Percentiles rank a stretch among this genome's conserved stretches.
These are phyloP conservation scores for Pseudogymnoascus sp. DNA, from an alignment of 2,329 filamentous ascomycete genomes.

Conservation along the genomic window DNA sequence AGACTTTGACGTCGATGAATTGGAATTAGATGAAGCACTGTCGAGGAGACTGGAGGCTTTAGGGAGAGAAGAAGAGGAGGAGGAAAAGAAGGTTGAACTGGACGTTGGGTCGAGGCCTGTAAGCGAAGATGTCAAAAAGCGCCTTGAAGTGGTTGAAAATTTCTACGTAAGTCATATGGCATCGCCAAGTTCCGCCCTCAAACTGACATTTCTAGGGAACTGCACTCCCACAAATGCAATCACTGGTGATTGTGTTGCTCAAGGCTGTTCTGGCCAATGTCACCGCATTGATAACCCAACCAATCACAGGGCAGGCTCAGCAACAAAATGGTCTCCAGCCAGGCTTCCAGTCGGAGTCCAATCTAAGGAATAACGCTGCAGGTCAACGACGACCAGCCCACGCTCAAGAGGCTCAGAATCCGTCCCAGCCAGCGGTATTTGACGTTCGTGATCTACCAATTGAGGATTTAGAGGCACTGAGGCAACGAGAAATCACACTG, in stretches of 20 bases:
- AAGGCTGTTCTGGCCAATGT: constrained; percentile 84
- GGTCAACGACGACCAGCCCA: constrained; percentile 23
- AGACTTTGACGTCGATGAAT: constrained; percentile 32
- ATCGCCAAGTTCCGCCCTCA: not conserved
- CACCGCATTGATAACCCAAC: constrained; percentile 66
- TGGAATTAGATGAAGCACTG: constrained; percentile 34
- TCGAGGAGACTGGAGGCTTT: constrained; percentile 34
- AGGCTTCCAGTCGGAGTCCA: constrained; percentile 22
- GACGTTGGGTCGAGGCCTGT: constrained; percentile 46
- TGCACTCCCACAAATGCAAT: constrained; percentile 79
- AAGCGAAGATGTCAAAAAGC: constrained; percentile 48
- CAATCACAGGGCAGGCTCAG: constrained; percentile 25
- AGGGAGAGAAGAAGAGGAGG: constrained; percentile 13
- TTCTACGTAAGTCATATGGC: constrained; percentile 65
- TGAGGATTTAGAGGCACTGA: constrained; percentile 73
- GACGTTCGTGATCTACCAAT: constrained; percentile 40
- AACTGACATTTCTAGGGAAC: constrained; percentile 46
- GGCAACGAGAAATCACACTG: constrained; percentile 76
- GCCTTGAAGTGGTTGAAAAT: constrained; percentile 64
- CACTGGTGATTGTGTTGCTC: constrained; percentile 82
- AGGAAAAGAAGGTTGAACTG: constrained; percentile 31
- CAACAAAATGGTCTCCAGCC: constrained; percentile 17
- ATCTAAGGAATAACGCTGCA: constrained; percentile 21
- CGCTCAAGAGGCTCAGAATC: constrained; percentile 19
- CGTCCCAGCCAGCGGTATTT: constrained; percentile 9